Base-by-base conservation (phyloP, 2,329 filamentous ascomycete species). In the Botrytis tulipae region DNA sequence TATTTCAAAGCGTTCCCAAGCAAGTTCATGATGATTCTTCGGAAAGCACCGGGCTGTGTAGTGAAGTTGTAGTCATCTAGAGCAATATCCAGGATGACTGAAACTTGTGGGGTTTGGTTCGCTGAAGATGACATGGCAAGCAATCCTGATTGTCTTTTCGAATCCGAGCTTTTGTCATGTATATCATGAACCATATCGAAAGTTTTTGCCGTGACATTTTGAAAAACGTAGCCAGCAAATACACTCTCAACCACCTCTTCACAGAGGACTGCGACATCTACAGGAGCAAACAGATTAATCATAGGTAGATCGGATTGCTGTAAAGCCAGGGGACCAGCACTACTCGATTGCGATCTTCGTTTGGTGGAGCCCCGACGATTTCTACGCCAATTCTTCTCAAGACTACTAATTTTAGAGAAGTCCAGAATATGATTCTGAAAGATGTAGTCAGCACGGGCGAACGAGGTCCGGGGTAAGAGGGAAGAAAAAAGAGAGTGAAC, bases 1-100 rank as follows among this genome's bases (percentile, higher is more conserved):
- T 90, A 91, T 78, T 91, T 91, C 75, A 91, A 82, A 0, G 89
- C 86, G 77, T 91, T 91, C 5, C 88, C 88, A 44, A 90, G 86
- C 0, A 91, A 79, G 72, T 91, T 91, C 88, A 90, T 90, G 69
- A 91, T 85, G 40, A 91, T 74, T 37, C 80, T 75, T 68, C 85
- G 82, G 54, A 87, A 80, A 5, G 85, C 86, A 0, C 89, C 89
- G 0, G 87, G 86, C 61, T 90, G 86, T 5, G 87, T 86, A 1
- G 84, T 83, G 76, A 89, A 80, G 29, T 78, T 76, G 54, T 79
- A 81, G 60, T 80, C 76, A 54, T 80, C 73, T 10, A 74, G 59
- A 62, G 78, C 76, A 29, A 81, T 72, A 73, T 80, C 80, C 32
- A 81, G 74, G 44, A 81, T 77, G 5, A 81, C 79, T 44, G 75